Evolutionary conservation across 1,284 basidiomycete genomes (phyloP).

Genomic region (Anthracocystis walkeri): DNA sequence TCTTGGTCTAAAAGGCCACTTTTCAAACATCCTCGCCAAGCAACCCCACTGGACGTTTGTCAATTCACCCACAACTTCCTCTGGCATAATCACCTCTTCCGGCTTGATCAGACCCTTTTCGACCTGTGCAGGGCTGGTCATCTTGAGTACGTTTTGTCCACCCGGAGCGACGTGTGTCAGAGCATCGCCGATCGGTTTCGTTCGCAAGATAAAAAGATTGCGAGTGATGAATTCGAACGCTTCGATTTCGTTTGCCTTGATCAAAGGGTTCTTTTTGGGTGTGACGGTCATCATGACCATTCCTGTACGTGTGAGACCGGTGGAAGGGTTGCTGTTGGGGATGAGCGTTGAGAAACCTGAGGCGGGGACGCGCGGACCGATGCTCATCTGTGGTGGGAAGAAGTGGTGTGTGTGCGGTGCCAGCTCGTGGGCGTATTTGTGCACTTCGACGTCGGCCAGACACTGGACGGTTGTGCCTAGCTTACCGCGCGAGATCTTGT

Average conservation of each 20-base stretch:
- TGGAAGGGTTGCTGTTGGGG: conserved; percentile 56
- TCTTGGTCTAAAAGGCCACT: conserved; percentile 66
- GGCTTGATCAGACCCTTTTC: conserved; percentile 32
- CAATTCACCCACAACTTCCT: conserved; percentile 51
- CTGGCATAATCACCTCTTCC: conserved; percentile 50
- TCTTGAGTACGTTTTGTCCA: conserved; percentile 60
- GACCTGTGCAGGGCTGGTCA: conserved; percentile 44
- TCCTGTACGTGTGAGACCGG: conserved; percentile 48
- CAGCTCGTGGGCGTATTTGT: conserved; percentile 39
- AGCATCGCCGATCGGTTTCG: conserved; percentile 50
- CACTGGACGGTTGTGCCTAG: conserved; percentile 56
- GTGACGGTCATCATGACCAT: conserved; percentile 58
- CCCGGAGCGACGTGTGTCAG: conserved; percentile 64
- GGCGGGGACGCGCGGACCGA: conserved; percentile 57
- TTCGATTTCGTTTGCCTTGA: conserved; percentile 55
- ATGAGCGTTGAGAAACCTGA: conserved; percentile 42
- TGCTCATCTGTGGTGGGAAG: conserved; percentile 51
- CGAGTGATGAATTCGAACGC: conserved; percentile 63
- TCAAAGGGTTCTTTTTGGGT: conserved; percentile 47
- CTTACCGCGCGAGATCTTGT: conserved; percentile 49
- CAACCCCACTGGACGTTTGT: conserved; percentile 63
- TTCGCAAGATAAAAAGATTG: conserved; percentile 62
- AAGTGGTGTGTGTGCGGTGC: conserved; percentile 54
- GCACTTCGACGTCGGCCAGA: conserved; percentile 42
- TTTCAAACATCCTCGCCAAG: conserved; percentile 63